Percentiles rank a stretch among this genome's conserved stretches.
These are phyloP conservation scores for Cystobasidium sp. DNA, from an alignment of 1,284 basidiomycete species.

Conservation along the genomic window DNA sequence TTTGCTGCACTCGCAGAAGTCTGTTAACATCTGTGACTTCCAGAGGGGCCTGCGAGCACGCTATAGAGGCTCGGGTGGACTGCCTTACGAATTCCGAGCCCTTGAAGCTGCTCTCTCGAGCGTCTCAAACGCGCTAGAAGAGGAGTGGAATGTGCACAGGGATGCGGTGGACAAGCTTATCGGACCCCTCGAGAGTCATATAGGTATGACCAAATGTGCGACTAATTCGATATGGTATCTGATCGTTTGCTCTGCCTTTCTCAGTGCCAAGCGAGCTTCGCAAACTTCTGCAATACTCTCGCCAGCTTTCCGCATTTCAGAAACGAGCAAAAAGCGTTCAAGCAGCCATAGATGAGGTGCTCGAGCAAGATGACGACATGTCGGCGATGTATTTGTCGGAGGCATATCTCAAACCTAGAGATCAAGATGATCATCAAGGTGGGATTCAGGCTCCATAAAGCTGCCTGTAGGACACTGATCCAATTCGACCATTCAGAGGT, in stretches of 20 bases:
- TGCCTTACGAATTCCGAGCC: conserved; percentile 91
- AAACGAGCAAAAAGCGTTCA: conserved; percentile 86
- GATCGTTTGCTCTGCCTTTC: background rate
- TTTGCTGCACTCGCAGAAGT: conserved; percentile 29
- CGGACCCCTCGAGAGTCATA: conserved; percentile 89
- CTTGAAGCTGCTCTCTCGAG: conserved; percentile 87
- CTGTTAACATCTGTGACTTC: conserved; percentile 67
- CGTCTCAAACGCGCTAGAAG: conserved; percentile 84
- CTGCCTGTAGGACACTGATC: background rate
- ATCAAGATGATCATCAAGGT: conserved; percentile 48
- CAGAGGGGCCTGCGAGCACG: conserved; percentile 62
- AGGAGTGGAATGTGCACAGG: conserved; percentile 87
- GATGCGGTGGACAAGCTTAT: conserved; percentile 83
- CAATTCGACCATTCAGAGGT: conserved; percentile 67
- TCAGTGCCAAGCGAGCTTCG: conserved; percentile 68
- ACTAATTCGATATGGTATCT: background rate
- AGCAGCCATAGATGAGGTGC: conserved; percentile 83
- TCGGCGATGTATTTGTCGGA: conserved; percentile 78
- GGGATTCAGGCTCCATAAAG: background rate
- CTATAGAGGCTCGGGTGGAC: conserved; percentile 56
- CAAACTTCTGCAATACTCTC: conserved; percentile 83
- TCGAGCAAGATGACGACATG: conserved; percentile 94
- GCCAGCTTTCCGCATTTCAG: conserved; percentile 81
- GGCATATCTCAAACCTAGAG: conserved; percentile 36
- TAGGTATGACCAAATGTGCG: conserved; percentile 60